These are phyloP conservation scores for Hypoxylon sp. DNA, from an alignment of 2,329 filamentous ascomycete genomes.

Conservation along the genomic window DNA sequence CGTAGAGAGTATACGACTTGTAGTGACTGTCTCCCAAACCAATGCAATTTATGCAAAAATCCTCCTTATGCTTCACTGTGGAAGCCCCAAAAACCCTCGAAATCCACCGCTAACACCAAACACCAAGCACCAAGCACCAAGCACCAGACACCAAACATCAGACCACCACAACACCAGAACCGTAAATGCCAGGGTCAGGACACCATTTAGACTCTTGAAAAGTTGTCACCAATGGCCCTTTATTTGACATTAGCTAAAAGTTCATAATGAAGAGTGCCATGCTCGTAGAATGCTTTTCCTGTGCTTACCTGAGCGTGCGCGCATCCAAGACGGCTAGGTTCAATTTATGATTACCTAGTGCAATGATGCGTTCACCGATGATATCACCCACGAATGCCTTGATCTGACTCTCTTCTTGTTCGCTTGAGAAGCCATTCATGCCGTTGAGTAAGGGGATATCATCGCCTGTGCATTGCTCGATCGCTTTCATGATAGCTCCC, in stretches of 20 bases:
- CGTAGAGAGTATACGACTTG: background rate
- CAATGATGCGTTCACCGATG: slow-evolving; percentile 65
- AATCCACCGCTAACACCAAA: background rate
- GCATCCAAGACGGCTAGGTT: slow-evolving; percentile 69
- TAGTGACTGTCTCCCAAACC: slow-evolving; percentile 10
- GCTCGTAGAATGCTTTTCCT: background rate
- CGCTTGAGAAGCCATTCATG: slow-evolving; percentile 58
- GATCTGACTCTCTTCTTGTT: slow-evolving; percentile 62
- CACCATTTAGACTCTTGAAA: background rate
- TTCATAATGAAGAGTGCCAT: background rate
- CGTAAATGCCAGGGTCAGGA: background rate
- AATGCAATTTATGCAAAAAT: background rate
- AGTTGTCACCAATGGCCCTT: background rate
- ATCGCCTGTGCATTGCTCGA: slow-evolving; percentile 61
- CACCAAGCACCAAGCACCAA: background rate
- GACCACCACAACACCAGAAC: background rate
- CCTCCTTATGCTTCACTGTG: background rate
- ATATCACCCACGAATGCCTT: slow-evolving; percentile 70
- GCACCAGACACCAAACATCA: background rate
- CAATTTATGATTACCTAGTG: slow-evolving; percentile 63
- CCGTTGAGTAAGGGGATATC: slow-evolving; percentile 57
- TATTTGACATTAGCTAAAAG: background rate
- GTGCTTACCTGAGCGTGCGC: slow-evolving; percentile 51
- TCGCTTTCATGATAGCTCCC: slow-evolving; percentile 69
- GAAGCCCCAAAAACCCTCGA: background rate